Conservation (phyloP, 306 rosid species). For the Prunus dulcis region DNA sequence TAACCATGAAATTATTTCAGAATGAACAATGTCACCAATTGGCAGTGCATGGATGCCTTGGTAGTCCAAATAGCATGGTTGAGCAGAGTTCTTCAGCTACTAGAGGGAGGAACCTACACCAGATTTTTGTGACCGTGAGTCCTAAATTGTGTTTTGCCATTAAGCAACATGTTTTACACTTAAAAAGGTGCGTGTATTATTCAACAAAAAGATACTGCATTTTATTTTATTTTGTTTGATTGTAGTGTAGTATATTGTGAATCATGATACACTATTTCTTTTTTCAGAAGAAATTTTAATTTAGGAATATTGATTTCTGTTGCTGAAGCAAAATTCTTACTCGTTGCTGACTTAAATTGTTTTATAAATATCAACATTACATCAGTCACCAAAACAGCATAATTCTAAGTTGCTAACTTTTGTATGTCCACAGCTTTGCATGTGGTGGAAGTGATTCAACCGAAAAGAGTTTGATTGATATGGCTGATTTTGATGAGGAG, state of each 20-base stretch:
- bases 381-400: not conserved
- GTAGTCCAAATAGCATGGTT: slow-evolving; percentile 4
- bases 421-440: slow-evolving; percentile 36
- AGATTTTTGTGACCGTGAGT: slow-evolving; percentile 79
- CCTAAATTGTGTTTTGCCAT: slow-evolving; percentile 71
- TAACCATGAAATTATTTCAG: slow-evolving; percentile 70
- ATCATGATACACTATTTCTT: too few relatives aligned
- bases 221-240: not conserved
- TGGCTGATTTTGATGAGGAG: slow-evolving; percentile 48
- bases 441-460: slow-evolving; percentile 18
- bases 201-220: not conserved
- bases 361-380: not conserved
- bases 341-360: not conserved
- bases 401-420: not conserved
- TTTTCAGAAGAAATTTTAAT: not conserved
- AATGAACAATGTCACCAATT: slow-evolving; percentile 46
- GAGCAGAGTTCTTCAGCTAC: slow-evolving; percentile 19
- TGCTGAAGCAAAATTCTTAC: not conserved
- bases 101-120: slow-evolving; percentile 37
- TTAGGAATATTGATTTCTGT: not conserved
- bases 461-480: slow-evolving; percentile 16
- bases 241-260: too few relatives aligned
- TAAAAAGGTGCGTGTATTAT: slow-evolving; percentile 49
- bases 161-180: slow-evolving; percentile 54
- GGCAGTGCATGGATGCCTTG: slow-evolving; percentile 32